Base-by-base conservation (phyloP, 139 green algal species). In the Volvox reticuliferus region DNA sequence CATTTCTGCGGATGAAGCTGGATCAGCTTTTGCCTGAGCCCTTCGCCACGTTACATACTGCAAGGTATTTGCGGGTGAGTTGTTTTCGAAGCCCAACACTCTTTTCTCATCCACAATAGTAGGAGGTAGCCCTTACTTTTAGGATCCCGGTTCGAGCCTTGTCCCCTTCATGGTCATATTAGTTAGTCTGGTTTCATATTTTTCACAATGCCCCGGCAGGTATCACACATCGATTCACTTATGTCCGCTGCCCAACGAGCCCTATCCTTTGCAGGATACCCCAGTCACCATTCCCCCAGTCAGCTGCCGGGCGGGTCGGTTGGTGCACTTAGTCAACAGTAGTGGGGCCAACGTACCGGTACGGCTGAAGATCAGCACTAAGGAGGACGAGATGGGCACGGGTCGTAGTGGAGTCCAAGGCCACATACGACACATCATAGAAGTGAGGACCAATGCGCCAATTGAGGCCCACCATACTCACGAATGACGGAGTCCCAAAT, bases 301-400 rank as follows among this genome's bases (percentile, higher is more conserved):
- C 76, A 94, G 91, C 89, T 95, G 93, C 89, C 89, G 93, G 0
- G 75, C 88, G 9, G 93, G 91, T 82, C 77, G 81, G 3, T 80
- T 95, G 44, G 93, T 95, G 16, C 30, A 92, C 65, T 67, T 95
- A 76, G 30, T 93, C 30, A 88, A 88, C 86, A 82, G 79, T 55
- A 94, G 81, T 71, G 80, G 79, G 36, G 35, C 65, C 20, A 73
- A 73, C 37, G 91, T 95, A 65, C 91, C 93, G 6, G 93, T 93
- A n/a, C 91, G 82, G 20, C 62, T 95, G 68, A 50, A 82, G 65
- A 35, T 95, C 0, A 67, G 63, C 50, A 77, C 86, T n/a, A 55
- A 55, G 44, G 73, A 89, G 63, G 91, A 93, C 32, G 67, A 88
- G 35, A 84, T 90, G 24, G 30, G n/a, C 61, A 88, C 55, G 0